A percentile compares a stretch with the other conserved stretches of the same genome.
These are phyloP conservation scores for Neonectria punicea DNA, from an alignment of 2,329 filamentous ascomycete genomes.

Conservation along the genomic window DNA sequence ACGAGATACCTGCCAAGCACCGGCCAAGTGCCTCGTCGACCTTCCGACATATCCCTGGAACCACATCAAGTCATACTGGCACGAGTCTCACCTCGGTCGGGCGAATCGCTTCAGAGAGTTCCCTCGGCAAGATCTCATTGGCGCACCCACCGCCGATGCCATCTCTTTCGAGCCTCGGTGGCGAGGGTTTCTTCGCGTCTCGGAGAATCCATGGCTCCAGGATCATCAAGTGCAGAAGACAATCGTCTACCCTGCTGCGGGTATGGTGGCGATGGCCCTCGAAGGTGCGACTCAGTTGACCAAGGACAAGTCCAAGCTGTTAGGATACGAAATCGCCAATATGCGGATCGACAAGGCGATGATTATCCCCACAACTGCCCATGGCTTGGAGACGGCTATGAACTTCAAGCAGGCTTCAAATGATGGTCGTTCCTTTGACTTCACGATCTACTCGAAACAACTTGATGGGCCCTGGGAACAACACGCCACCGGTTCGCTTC, in stretches of 20 bases:
- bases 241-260: constrained; percentile 62
- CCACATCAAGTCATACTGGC: constrained; percentile 63
- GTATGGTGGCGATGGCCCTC: constrained; percentile 61
- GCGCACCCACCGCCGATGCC: constrained; percentile 56
- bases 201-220: constrained; percentile 63
- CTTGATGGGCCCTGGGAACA: constrained; percentile 54
- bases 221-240: constrained; percentile 63
- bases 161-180: constrained; percentile 59
- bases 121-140: constrained; percentile 62
- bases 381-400: constrained; percentile 62
- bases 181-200: constrained; percentile 60
- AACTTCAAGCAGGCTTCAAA: constrained; percentile 50
- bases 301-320: constrained; percentile 33
- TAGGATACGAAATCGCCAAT: constrained; percentile 56
- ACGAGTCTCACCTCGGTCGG: constrained; percentile 59
- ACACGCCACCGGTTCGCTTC: constrained; percentile 52
- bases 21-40: constrained; percentile 52
- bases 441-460: constrained; percentile 59
- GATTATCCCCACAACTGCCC: constrained; percentile 57
- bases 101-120: constrained; percentile 57
- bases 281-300: constrained; percentile 58
- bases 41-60: constrained; percentile 67
- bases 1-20: constrained; percentile 22
- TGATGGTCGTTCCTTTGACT: constrained; percentile 42
- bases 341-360: constrained; percentile 62